These are phyloP conservation scores for Serendipita vermifera DNA, from an alignment of 768 basidiomycete species.

Conservation along the genomic window DNA sequence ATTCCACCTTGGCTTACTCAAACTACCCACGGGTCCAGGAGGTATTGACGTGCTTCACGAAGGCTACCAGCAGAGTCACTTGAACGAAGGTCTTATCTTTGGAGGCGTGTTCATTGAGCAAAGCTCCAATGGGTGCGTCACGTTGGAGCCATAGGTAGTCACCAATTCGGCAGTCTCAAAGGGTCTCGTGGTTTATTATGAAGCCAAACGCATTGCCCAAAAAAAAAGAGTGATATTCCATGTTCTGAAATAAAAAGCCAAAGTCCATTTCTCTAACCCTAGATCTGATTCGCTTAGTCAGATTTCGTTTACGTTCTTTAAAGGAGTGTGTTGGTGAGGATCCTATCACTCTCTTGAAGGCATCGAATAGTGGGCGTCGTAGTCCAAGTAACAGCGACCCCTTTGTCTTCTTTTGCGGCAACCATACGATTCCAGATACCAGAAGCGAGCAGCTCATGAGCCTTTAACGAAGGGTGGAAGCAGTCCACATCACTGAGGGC, in stretches of 20 bases:
- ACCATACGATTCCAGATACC: conserved; percentile 15
- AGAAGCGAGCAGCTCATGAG: conserved; percentile 14
- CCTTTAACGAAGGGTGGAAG: conserved; percentile 15
- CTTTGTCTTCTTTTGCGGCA: conserved; percentile 2
- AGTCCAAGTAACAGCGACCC: conserved; percentile 7
- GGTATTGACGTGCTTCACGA: conserved; percentile 44
- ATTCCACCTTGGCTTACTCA: conserved; percentile 48
- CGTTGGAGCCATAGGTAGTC: neutral
- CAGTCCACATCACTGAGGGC: conserved; percentile 15
- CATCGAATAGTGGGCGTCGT: conserved; percentile 10
- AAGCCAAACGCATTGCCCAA: too few species aligned
- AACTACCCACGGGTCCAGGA: conserved; percentile 31
- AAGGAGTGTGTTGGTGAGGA: conserved; percentile 11
- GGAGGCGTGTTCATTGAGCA: conserved; percentile 46
- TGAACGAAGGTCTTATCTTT: conserved; percentile 39
- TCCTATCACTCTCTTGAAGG: conserved; percentile 13
- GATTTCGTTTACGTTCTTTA: too few species aligned
- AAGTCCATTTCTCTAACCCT: too few species aligned
- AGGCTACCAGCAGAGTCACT: conserved; percentile 41
- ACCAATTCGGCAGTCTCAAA: too few species aligned
- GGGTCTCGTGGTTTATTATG: too few species aligned
- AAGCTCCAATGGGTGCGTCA: neutral
- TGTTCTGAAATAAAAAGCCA: too few species aligned
- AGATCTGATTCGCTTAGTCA: too few species aligned
- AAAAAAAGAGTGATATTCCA: too few species aligned